Evolutionary conservation across 352 stramenopile species (phyloP).

Genomic region (Pythium aquatile): DNA sequence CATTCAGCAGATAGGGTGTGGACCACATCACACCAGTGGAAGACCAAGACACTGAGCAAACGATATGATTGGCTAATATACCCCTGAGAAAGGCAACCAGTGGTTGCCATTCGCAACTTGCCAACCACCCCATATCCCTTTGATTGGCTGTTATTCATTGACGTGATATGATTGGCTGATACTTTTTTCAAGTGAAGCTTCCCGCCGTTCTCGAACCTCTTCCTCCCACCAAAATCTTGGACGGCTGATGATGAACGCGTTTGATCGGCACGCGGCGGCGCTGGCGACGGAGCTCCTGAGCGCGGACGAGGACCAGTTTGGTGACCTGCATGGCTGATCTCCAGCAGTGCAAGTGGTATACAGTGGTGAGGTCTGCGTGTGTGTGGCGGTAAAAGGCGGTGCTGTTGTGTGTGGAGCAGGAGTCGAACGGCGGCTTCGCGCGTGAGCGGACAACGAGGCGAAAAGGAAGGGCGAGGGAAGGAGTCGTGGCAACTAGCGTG

Average conservation of each 20-base stretch:
- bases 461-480: slow-evolving; percentile 7
- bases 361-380: background rate
- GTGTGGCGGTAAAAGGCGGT: background rate
- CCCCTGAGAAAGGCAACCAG: too few species aligned
- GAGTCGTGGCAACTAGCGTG: background rate
- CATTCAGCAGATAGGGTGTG: background rate
- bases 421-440: background rate
- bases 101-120: too few species aligned
- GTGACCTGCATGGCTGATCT: background rate
- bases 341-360: background rate
- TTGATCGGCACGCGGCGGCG: background rate
- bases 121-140: too few species aligned
- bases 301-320: background rate
- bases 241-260: slow-evolving; percentile 4
- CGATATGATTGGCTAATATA: too few species aligned
- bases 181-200: background rate
- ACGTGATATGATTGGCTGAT: background rate
- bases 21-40: too few species aligned
- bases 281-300: slow-evolving; percentile 4
- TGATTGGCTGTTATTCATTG: background rate
- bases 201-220: background rate
- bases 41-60: too few species aligned
- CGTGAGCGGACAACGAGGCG: slow-evolving; percentile 16
- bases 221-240: background rate
- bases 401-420: background rate